These are phyloP conservation scores for Articulospora tetracladia DNA, from an alignment of 495 filamentous ascomycete species.

Conservation along the genomic window DNA sequence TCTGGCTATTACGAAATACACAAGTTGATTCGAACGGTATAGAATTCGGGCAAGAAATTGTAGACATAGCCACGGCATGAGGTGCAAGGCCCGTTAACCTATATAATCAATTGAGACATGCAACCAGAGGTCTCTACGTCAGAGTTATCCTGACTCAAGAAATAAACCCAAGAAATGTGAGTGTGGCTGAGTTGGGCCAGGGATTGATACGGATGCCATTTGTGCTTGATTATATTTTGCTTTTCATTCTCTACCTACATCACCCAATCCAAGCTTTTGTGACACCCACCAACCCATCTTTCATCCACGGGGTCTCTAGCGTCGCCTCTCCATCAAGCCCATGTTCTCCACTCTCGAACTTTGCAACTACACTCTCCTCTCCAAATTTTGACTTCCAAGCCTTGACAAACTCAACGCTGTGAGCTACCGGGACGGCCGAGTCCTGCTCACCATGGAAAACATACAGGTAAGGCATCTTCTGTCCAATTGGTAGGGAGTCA, in stretches of 20 bases:
- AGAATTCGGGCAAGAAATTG: too few species aligned
- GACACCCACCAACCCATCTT: constrained; percentile 11
- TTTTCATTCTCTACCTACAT: background rate
- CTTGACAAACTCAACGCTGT: constrained; percentile 6
- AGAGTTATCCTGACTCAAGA: too few species aligned
- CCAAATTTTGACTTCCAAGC: constrained; percentile 17
- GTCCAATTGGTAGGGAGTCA: constrained; percentile 1
- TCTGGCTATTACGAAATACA: too few species aligned
- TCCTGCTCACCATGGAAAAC: constrained; percentile 16
- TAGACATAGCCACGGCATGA: too few species aligned
- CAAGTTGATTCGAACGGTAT: too few species aligned
- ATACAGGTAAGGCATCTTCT: constrained; percentile 15
- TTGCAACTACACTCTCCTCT: constrained; percentile 4
- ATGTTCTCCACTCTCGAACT: constrained; percentile 18
- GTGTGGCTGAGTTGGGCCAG: too few species aligned
- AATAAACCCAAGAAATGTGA: too few species aligned
- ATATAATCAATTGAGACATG: too few species aligned
- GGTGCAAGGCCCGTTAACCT: too few species aligned
- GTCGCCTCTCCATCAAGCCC: constrained; percentile 11
- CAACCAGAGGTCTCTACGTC: too few species aligned
- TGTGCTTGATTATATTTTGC: background rate
- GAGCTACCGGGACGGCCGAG: constrained; percentile 9
- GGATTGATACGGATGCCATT: too few species aligned
- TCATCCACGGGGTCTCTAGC: constrained; percentile 15
- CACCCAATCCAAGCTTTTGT: constrained; percentile 16